phyloP scores from a whole-genome alignment of 2,329 filamentous ascomycete species.

The Acarospora socialis region DNA sequence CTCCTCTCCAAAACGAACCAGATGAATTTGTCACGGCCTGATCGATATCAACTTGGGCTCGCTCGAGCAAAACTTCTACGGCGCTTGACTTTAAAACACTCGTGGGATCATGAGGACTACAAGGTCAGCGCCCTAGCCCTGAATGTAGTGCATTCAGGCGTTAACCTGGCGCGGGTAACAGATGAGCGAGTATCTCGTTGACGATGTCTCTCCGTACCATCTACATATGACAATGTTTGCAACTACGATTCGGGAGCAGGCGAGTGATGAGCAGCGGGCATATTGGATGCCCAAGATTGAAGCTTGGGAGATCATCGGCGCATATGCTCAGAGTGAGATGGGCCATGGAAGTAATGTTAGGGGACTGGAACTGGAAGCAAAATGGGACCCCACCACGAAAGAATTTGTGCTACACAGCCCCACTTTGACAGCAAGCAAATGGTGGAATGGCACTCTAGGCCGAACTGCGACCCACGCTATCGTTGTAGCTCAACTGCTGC shows the following conservation, averaged over 20 bases:
- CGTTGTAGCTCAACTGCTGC: constrained; percentile 37
- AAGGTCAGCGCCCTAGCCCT: no score
- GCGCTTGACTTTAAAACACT: constrained; percentile 30
- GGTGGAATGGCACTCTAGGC: constrained; percentile 41
- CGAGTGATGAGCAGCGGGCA: constrained; percentile 30
- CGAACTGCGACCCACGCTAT: constrained; percentile 42
- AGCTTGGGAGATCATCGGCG: constrained; percentile 36
- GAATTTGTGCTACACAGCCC: constrained; percentile 39
- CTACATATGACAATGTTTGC: constrained; percentile 39
- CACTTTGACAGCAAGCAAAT: constrained; percentile 38
- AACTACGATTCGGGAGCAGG: constrained; percentile 38
- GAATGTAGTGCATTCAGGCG: no score
- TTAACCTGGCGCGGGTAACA: no score
- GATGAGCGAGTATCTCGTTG: constrained; percentile 39
- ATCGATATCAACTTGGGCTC: constrained; percentile 38
- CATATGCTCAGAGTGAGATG: constrained; percentile 38
- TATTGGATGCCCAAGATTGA: constrained; percentile 38
- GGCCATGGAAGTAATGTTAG: constrained; percentile 40
- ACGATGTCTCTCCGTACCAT: constrained; percentile 40
- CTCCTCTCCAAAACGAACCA: constrained; percentile 37
- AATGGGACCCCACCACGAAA: constrained; percentile 30
- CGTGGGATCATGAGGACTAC: constrained; percentile 36
- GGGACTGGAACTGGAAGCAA: constrained; percentile 35
- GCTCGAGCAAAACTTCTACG: constrained; percentile 37
- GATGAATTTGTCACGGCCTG: constrained; percentile 36